Evolutionary conservation across 202 grass and related monocot genomes (phyloP), one percentile per base, ranked within the genome.

Genomic region (Tripidium arundinaceum): DNA sequence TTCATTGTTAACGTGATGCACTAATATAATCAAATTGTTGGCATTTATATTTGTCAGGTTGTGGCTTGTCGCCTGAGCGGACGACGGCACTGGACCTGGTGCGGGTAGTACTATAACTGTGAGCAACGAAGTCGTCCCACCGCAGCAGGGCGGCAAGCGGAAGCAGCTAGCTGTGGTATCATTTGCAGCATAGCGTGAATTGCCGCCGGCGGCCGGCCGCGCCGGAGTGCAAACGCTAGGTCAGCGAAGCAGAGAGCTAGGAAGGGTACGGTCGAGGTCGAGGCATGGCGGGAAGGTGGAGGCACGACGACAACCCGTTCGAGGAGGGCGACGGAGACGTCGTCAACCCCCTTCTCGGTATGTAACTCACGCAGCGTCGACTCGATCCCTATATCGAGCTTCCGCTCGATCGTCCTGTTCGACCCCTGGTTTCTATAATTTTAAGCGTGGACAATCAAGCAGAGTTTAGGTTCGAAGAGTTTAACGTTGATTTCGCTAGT

Each of bases 261-360:
- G 14, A 7, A 24, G 29, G n/a, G n/a, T n/a, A n/a, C n/a, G 29
- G 3, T 11, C 26, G 4, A 11, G 50, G 18, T 11, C 11, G 55
- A 24, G 54, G 1, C 33, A 89, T 89, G 86, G 86, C 86, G 0
- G 86, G 24, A 27, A 27, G 76, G 27, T 81, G 78, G 64, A 45
- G 71, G 72, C 82, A 61, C 10, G 77, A 61, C 10, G 82, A 85
- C 77, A 89, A 89, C 65, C 82, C 86, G 2, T 88, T 88, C 37
- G 86, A 84, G 55, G 71, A 84, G 77, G 37, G 60, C 55, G 82
- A 81, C 43, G 62, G 74, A 11, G 82, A 89, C 14, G 85, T 79
- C 45, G 85, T 89, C 64, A 89, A 89, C n/a, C 41, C 86, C 81
- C 41, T 89, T 89, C 77, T 84, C 86, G 82, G 86, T 89, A 89